Evolutionary conservation across 176 grass and related monocot species (phyloP), one percentile per base, ranked within the genome.

Genomic region (Guadua angustifolia): DNA sequence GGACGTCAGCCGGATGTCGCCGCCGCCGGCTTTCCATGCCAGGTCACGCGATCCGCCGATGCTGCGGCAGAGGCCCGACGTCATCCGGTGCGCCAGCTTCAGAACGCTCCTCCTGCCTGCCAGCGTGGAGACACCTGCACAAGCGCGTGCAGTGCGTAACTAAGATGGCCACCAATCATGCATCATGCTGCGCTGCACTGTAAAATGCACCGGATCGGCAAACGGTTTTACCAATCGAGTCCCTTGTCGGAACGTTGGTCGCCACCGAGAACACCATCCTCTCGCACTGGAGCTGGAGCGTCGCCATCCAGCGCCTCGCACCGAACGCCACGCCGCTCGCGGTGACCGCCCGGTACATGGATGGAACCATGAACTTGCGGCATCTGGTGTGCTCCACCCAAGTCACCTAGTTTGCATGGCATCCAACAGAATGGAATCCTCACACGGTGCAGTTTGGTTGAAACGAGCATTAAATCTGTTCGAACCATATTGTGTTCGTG

Each of bases 51-150:
- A 91, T 11, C 70, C 91, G 15, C 87, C 86, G 22, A 91, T 72
- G 78, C 36, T n/a, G 63, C 83, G 83, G 35, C 78, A 89, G 59
- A 98, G 87, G 71, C 79, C 84, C 46, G 82, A 89, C 1, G 87
- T 85, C 87, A 94, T 94, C 79, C 95, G 85, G 12, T 93, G 91
- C 32, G 88, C 89, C 38, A 98, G 79, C 60, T 87, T 95, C 87
- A 95, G 86, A 7, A 93, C 89, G 88, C 95, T 98, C 85, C 90
- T 90, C 76, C 91, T 93, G 82, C 91, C 95, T 7, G 90, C 92
- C 43, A 81, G 50, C 8, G 95, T 91, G 15, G 86, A 71, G n/a
- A 97, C 90, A 29, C 95, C 92, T 97, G 56, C 47, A 46, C 8
- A 43, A 32, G 64, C n/a, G 5, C 16, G 22, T 56, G n/a, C 55